A percentile compares a stretch with the other conserved stretches of the same genome.
Conservation (phyloP, 352 stramenopile genomes). For the Blastocystis hominis region DNA sequence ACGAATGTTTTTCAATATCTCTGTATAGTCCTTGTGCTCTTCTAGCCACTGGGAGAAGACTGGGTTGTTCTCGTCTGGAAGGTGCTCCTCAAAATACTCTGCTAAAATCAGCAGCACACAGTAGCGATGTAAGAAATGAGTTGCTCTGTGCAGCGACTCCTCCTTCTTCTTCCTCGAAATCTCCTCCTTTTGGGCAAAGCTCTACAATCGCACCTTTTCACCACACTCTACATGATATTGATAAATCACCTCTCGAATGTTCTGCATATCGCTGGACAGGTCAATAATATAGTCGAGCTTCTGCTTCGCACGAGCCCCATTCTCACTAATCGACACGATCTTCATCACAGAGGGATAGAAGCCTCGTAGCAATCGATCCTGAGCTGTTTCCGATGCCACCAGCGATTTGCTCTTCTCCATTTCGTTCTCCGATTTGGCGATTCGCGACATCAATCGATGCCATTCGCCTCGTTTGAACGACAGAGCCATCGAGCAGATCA, state of each 20-base stretch:
- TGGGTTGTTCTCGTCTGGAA: conserved; percentile 46
- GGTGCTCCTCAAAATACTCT: conserved; percentile 52
- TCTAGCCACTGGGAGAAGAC: conserved; percentile 13
- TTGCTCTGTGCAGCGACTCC: background rate
- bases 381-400: background rate
- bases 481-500: conserved; percentile 72
- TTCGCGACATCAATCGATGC: conserved; percentile 10
- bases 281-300: conserved; percentile 55
- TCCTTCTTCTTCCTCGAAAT: conserved; percentile 40
- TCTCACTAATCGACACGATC: conserved; percentile 1
- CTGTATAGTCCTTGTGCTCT: conserved; percentile 34
- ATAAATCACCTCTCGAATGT: conserved; percentile 50
- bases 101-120: conserved; percentile 44
- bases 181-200: background rate
- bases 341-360: conserved; percentile 19
- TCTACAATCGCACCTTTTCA: background rate
- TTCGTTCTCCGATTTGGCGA: background rate
- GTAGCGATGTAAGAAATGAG: conserved; percentile 44
- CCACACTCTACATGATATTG: conserved; percentile 42
- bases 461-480: conserved; percentile 37
- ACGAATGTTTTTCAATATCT: conserved; percentile 25
- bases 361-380: background rate
- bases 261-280: conserved; percentile 41
- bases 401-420: background rate
- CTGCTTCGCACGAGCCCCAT: conserved; percentile 9